Evolutionary conservation across 345 rosid genomes (phyloP).

Genomic region (Hypericum perforatum): DNA sequence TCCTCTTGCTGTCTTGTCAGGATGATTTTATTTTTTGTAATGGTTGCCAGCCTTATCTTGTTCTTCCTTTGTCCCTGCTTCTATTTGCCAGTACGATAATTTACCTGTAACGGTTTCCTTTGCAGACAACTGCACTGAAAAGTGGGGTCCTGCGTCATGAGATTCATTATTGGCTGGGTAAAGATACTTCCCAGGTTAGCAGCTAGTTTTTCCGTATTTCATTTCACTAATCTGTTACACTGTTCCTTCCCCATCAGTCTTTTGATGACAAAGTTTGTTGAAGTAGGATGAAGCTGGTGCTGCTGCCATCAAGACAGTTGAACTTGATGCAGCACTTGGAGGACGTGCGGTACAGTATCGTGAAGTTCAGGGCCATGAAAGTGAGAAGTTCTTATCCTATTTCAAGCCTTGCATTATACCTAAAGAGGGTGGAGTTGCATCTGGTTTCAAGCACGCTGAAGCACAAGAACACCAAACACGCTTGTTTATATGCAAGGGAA

Average conservation of each 20-base stretch:
- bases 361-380: conserved; percentile 93
- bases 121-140: conserved; percentile 67
- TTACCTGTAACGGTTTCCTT: not conserved
- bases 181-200: conserved; percentile 72
- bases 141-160: conserved; percentile 69
- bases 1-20: no score
- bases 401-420: conserved; percentile 98
- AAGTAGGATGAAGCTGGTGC: conserved; percentile 91
- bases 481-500: conserved; percentile 83
- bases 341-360: conserved; percentile 99
- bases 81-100: not conserved
- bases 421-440: conserved; percentile 81
- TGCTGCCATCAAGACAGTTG: conserved; percentile 85
- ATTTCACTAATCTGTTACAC: not conserved
- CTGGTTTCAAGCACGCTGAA: conserved; percentile 76
- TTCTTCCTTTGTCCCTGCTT: no score
- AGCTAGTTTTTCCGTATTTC: not conserved
- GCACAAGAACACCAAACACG: conserved; percentile 72
- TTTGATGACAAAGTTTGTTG: conserved; percentile 17
- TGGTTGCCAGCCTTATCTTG: no score
- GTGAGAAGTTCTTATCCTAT: conserved; percentile 86
- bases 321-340: conserved; percentile 96
- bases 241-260: conserved; percentile 8
- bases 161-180: conserved; percentile 91
- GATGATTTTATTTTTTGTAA: no score